phyloP scores from a whole-genome alignment of 441 rosid species.

The Pelargonium citronellum region DNA sequence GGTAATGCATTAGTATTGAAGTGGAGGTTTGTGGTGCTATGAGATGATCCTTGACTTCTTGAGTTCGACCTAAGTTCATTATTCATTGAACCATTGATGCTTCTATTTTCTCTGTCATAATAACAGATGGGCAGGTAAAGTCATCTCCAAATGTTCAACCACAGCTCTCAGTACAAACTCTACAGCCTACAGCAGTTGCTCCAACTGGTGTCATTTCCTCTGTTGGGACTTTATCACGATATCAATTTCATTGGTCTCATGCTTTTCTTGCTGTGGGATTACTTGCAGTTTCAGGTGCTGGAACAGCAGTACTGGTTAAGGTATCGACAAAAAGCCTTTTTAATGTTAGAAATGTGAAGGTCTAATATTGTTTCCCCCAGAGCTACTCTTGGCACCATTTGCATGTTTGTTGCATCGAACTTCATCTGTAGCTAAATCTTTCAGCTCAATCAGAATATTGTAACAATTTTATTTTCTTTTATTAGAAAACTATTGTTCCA shows the following conservation, averaged over 20 bases:
- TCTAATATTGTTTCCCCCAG: neutral
- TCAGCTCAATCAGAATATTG: conserved; percentile 9
- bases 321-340: conserved; percentile 27
- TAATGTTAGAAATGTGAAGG: neutral
- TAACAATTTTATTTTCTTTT: conserved; percentile 27
- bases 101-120: conserved; percentile 16
- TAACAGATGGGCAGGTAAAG: conserved; percentile 46
- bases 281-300: conserved; percentile 81
- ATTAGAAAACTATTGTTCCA: conserved; percentile 65
- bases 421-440: neutral
- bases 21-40: conserved; percentile 8
- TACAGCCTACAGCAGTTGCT: conserved; percentile 50
- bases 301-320: conserved; percentile 71
- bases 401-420: conserved; percentile 5
- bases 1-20: conserved; percentile 5
- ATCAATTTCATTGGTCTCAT: conserved; percentile 72
- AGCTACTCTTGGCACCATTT: neutral
- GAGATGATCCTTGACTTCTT: neutral
- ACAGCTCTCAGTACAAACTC: conserved; percentile 44
- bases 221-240: conserved; percentile 27
- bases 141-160: conserved; percentile 48
- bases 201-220: conserved; percentile 39
- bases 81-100: conserved; percentile 15
- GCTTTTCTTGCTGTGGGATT: conserved; percentile 67
- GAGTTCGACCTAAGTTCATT: conserved; percentile 14